Evolutionary conservation across 805 yeast genomes (phyloP).

Genomic region (Torulaspora indica): DNA sequence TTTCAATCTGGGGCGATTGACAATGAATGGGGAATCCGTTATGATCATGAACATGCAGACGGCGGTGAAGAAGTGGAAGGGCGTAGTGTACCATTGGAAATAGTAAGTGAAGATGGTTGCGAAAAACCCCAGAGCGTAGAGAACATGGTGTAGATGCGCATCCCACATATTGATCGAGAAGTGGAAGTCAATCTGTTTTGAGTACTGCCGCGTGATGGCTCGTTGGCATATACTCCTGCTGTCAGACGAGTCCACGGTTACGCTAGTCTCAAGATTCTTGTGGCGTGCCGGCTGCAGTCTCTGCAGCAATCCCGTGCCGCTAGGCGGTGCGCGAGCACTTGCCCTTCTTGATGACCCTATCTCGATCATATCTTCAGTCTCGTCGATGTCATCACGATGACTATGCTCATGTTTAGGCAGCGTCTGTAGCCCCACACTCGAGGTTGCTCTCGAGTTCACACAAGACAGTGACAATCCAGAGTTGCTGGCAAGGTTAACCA

Average conservation of each 20-base stretch:
- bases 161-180: conserved; percentile 22
- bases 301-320: not conserved
- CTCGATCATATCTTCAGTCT: conserved; percentile 1
- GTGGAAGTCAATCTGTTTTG: conserved; percentile 14
- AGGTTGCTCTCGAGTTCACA: conserved; percentile 3
- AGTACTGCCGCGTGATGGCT: conserved; percentile 21
- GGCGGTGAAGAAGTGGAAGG: conserved; percentile 58
- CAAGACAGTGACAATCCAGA: conserved; percentile 9
- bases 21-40: conserved; percentile 38
- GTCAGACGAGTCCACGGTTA: conserved; percentile 8
- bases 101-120: conserved; percentile 24
- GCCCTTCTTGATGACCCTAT: conserved; percentile 2
- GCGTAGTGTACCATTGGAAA: conserved; percentile 46
- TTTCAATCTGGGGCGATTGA: conserved; percentile 45
- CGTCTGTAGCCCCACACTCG: not conserved
- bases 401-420: not conserved
- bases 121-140: conserved; percentile 20
- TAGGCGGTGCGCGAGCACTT: not conserved
- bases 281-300: conserved; percentile 7
- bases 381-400: not conserved
- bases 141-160: conserved; percentile 20
- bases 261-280: conserved; percentile 2
- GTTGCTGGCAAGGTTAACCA: conserved; percentile 17
- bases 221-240: conserved; percentile 18
- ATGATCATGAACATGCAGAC: conserved; percentile 53